Base-by-base conservation (phyloP, 371 early-diverging fungal genomes). In the Basidiobolus meristosporus region DNA sequence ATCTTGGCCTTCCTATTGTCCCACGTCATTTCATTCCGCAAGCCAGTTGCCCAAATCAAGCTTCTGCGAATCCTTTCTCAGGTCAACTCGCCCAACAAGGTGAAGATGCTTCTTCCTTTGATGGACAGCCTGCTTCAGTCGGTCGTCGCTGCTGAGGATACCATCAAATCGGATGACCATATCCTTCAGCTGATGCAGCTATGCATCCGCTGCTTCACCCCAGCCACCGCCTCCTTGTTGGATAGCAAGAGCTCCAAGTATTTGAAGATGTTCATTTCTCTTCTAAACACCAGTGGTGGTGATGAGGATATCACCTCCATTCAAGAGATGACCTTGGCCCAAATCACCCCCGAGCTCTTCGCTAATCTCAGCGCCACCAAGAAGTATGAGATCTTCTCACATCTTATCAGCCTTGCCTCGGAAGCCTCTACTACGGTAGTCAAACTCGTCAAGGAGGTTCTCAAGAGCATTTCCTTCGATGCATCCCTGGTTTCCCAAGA, bases 1-100 rank as follows among this genome's bases (percentile, higher is more conserved):
- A 50, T 77, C 12, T 44, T 76, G 37, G 62, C 71, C 2, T 79
- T 75, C 56, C 46, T 87, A 31, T 52, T 82, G 20, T 63, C 80
- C n/a, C 77, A 81, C 49, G 56, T 73, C 14, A 54, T 65, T 16
- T 71, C 69, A 0, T 52, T 71, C 11, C 52, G 57, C 15, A 47
- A 53, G 16, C 32, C 54, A 14, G 45, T 50, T 42, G 36, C 62
- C 19, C 70, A 80, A 47, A 50, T 62, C 21, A 51, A 48, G 11
- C 47, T 87, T 21, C 52, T 89, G 38, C 40, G 43, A 7, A 50
- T 70, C 12, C 48, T 87, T 41, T 54, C 59, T 16, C 33, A 37
- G 7, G 59, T 82, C 14, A 53, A 66, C n/a, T 62, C 75, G 10
- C 58, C 69, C 5, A 52, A 54, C 15, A 77, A 79, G 39, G 53